Evolutionary conservation across 192 early-diverging fungal genomes (phyloP).

Genomic region (Podila epicladia): DNA sequence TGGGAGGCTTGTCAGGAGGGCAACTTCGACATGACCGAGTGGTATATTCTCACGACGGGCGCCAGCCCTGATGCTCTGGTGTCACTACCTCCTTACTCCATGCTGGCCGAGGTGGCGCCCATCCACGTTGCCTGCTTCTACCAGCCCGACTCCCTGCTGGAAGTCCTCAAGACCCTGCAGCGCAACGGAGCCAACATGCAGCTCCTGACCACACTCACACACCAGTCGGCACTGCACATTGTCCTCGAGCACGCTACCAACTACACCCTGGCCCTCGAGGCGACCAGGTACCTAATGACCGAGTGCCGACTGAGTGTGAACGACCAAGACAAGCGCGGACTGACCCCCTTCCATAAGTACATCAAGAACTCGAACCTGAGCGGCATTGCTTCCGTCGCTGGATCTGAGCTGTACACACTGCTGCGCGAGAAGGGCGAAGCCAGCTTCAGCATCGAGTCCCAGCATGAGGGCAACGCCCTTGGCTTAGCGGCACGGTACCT

Average conservation of each 20-base stretch:
- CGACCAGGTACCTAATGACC: slow-evolving; percentile 22
- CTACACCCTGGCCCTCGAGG: slow-evolving; percentile 28
- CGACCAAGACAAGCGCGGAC: slow-evolving; percentile 37
- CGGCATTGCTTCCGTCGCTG: slow-evolving; percentile 34
- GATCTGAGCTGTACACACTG: slow-evolving; percentile 36
- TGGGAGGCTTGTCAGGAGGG: slow-evolving; percentile 50
- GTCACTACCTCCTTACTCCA: slow-evolving; percentile 33
- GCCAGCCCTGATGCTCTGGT: slow-evolving; percentile 12
- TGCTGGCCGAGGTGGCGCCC: slow-evolving; percentile 42
- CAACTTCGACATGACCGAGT: slow-evolving; percentile 33
- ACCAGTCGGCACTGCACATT: slow-evolving; percentile 41
- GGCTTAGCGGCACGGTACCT: slow-evolving; percentile 41
- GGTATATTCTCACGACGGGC: slow-evolving; percentile 38
- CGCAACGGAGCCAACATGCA: slow-evolving; percentile 49
- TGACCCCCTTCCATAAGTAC: slow-evolving; percentile 50
- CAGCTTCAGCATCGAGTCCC: slow-evolving; percentile 30
- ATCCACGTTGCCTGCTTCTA: slow-evolving; percentile 43
- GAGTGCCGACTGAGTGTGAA: slow-evolving; percentile 41
- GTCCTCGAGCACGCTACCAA: slow-evolving; percentile 44
- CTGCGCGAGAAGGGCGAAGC: slow-evolving; percentile 37
- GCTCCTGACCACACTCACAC: slow-evolving; percentile 25
- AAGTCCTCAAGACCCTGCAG: slow-evolving; percentile 38
- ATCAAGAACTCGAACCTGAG: slow-evolving; percentile 43
- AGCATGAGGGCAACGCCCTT: slow-evolving; percentile 38
- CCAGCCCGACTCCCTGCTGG: slow-evolving; percentile 36